Conservation (phyloP, 2,329 filamentous ascomycete genomes). For the Xylaria digitata region DNA sequence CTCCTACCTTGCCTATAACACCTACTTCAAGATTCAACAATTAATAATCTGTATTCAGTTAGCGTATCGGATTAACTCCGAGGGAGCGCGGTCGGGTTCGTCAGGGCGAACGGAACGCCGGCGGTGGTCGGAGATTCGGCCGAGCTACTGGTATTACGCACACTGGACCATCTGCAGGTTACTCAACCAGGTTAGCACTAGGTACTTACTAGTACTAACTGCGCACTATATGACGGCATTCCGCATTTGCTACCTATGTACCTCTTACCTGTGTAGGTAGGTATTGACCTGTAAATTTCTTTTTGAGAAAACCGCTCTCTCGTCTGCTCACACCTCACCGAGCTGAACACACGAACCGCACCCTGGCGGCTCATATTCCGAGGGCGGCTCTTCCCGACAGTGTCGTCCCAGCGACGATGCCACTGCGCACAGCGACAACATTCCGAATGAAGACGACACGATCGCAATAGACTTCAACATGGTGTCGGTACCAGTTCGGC, state of each 20-base stretch:
- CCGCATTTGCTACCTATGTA: constrained; percentile 12
- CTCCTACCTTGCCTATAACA: no score
- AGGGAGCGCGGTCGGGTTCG: not conserved
- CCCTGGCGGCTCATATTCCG: not conserved
- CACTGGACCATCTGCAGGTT: not conserved
- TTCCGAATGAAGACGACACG: constrained; percentile 36
- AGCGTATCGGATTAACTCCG: constrained; percentile 3
- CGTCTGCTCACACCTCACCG: not conserved
- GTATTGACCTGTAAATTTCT: not conserved
- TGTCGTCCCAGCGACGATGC: constrained; percentile 36
- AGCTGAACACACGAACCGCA: constrained; percentile 10
- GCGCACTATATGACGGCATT: constrained; percentile 34
- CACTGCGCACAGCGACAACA: constrained; percentile 27
- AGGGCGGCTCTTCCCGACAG: constrained; percentile 30
- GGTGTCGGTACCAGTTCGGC: constrained; percentile 37
- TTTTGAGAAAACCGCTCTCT: constrained; percentile 2
- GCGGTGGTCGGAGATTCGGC: constrained; percentile 29
- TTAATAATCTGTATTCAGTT: not conserved
- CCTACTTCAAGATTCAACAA: no score
- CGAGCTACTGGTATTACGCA: not conserved
- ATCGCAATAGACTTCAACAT: constrained; percentile 32
- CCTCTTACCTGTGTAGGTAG: not conserved
- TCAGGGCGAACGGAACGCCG: constrained; percentile 8
- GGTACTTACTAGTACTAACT: not conserved
- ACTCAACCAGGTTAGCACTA: no score